These are phyloP conservation scores for Austroboletus niveus DNA, from an alignment of 1,284 basidiomycete genomes.

Conservation along the genomic window DNA sequence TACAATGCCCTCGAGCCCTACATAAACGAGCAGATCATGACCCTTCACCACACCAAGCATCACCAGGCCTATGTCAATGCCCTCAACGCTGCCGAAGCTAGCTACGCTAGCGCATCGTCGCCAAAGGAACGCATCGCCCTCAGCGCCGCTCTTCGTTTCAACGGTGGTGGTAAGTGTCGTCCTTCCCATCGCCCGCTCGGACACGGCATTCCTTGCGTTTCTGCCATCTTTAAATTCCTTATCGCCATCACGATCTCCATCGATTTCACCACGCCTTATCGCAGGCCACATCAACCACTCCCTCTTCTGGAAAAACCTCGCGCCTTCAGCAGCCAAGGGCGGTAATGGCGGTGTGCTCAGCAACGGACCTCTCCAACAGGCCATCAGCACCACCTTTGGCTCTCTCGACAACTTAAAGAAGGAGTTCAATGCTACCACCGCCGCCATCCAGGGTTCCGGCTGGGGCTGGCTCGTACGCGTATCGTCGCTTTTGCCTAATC, in stretches of 20 bases:
- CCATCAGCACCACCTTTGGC: slow-evolving; percentile 67
- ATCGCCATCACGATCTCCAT: slow-evolving; percentile 19
- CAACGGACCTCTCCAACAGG: slow-evolving; percentile 65
- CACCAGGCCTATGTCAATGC: slow-evolving; percentile 80
- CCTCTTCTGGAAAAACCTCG: slow-evolving; percentile 92
- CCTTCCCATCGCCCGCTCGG: background rate
- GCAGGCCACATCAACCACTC: slow-evolving; percentile 87
- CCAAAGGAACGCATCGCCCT: slow-evolving; percentile 80
- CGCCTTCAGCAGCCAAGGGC: slow-evolving; percentile 49
- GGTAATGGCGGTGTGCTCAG: slow-evolving; percentile 62
- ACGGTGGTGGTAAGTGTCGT: slow-evolving; percentile 54
- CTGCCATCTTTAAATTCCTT: too few relatives aligned
- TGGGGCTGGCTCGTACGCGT: slow-evolving; percentile 77
- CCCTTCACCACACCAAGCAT: slow-evolving; percentile 85
- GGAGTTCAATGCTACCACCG: slow-evolving; percentile 74
- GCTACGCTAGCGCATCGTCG: slow-evolving; percentile 59
- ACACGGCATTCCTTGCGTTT: too few relatives aligned
- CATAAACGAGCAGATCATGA: slow-evolving; percentile 81
- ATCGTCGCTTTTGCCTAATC: too few relatives aligned
- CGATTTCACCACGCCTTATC: slow-evolving; percentile 5
- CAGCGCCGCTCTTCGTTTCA: slow-evolving; percentile 71
- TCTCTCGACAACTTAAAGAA: slow-evolving; percentile 66
- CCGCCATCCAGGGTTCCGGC: slow-evolving; percentile 86
- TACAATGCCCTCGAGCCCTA: slow-evolving; percentile 89
- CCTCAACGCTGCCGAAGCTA: slow-evolving; percentile 76